Evolutionary conservation across 768 basidiomycete species (phyloP), one percentile per base, ranked within the genome.

Genomic region (Clavulina sp.): DNA sequence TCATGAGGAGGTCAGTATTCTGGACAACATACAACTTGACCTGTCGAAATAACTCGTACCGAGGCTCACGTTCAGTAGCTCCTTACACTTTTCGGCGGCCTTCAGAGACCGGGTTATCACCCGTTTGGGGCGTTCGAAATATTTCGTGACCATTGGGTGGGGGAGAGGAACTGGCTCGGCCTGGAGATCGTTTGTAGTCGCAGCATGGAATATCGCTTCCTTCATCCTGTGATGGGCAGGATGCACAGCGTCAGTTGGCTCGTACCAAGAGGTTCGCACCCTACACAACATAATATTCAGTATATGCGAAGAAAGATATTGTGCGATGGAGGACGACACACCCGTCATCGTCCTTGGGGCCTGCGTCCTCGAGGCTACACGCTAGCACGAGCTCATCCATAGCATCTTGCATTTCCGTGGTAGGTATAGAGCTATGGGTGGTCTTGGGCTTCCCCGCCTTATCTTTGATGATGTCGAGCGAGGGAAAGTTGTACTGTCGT

Each of bases 121-220:
- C 30, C 69, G 71, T 30, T 67, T 72, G 0, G 92, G 92, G 3
- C 86, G 77, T 7, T 86, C 69, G 58, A 95, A 80, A 64, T 84
- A 97, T 60, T 83, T 88, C 28, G 75, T 67, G 1, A 95, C 70
- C 51, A 86, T 85, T 1, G 80, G 81, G 64, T 95, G 88, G 1
- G 87, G 84, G 2, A 85, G 84, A 1, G 84, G 80, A 5, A 93
- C 71, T 0, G 88, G 87, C 51, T 86, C 70, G 4, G 70, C 70
- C 21, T 70, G 64, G n/a, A 92, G 63, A 61, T 95, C 84, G 2
- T 74, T 67, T 19, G 82, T 78, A 6, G 87, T 72, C 1, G 88
- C 88, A 48, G 75, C 74, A 60, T 95, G 92, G 65, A 93, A 86
- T 59, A 89, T 77, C 9, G 91, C 91, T 68, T 95, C 89, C 63